These are phyloP conservation scores for Berkeleyomyces basicola DNA, from an alignment of 2,329 filamentous ascomycete genomes.

Conservation along the genomic window DNA sequence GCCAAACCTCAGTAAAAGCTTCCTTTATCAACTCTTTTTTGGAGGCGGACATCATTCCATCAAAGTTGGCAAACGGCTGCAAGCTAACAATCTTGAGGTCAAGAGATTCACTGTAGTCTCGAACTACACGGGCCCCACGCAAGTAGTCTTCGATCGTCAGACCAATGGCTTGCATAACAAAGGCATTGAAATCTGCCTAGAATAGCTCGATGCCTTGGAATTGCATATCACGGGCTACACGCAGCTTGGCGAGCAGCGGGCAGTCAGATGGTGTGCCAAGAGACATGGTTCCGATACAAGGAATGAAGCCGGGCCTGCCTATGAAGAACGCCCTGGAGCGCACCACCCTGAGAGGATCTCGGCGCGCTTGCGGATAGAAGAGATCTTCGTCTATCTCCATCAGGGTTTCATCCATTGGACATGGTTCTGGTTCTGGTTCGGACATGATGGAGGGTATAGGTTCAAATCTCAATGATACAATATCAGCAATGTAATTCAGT, in stretches of 20 bases:
- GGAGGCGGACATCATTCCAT: constrained; percentile 11
- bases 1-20: constrained; percentile 13
- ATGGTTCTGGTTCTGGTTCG: not conserved
- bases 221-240: constrained; percentile 10
- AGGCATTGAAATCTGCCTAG: constrained; percentile 16
- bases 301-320: constrained; percentile 7
- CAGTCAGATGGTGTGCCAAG: constrained; percentile 14
- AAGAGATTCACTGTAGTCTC: constrained; percentile 4
- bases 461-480: no score
- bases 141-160: not conserved
- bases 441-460: not conserved
- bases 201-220: constrained; percentile 16
- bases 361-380: not conserved
- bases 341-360: not conserved
- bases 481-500: no score
- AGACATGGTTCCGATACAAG: constrained; percentile 17
- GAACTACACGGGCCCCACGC: constrained; percentile 8
- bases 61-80: constrained; percentile 16
- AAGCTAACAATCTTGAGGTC: constrained; percentile 15
- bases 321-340: not conserved
- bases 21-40: constrained; percentile 2
- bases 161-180: not conserved
- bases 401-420: not conserved
- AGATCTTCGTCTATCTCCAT: not conserved
- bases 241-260: constrained; percentile 15